phyloP scores from a whole-genome alignment of 192 early-diverging fungal genomes.

The Gryganskiella cystojenkinii region DNA sequence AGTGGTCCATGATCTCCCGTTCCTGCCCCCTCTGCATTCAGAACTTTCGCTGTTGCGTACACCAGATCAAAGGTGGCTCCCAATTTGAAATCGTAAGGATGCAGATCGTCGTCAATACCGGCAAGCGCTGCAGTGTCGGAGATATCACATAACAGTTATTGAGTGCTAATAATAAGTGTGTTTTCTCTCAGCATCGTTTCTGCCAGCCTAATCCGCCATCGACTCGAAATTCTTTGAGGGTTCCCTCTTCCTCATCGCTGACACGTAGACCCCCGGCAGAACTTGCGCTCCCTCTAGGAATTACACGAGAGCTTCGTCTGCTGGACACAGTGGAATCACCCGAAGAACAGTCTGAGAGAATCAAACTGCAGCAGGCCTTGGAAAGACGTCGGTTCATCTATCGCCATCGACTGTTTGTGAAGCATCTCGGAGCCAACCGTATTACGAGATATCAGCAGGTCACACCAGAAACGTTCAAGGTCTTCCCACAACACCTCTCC shows the following conservation, averaged over 20 bases:
- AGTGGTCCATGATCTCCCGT: constrained; percentile 36
- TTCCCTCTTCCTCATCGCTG: too few species aligned
- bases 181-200: too few species aligned
- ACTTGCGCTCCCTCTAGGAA: constrained; percentile 27
- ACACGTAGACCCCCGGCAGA: constrained; percentile 31
- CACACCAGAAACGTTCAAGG: constrained; percentile 32
- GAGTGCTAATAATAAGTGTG: too few species aligned
- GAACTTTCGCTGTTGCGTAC: constrained; percentile 13
- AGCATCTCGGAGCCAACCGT: constrained; percentile 39
- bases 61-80: constrained; percentile 17
- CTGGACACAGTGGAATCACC: neutral
- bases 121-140: neutral
- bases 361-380: constrained; percentile 16
- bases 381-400: constrained; percentile 39
- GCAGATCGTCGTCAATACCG: too few species aligned
- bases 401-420: constrained; percentile 24
- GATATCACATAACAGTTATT: neutral
- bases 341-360: constrained; percentile 6
- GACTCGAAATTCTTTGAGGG: too few species aligned
- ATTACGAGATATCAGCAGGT: constrained; percentile 38
- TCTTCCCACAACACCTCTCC: constrained; percentile 27
- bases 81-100: constrained; percentile 16
- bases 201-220: too few species aligned
- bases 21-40: constrained; percentile 29
- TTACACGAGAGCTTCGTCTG: constrained; percentile 6